Evolutionary conservation across 176 grass and related monocot species (phyloP), one percentile per base, ranked within the genome.

Genomic region (Saccharum spontaneum): DNA sequence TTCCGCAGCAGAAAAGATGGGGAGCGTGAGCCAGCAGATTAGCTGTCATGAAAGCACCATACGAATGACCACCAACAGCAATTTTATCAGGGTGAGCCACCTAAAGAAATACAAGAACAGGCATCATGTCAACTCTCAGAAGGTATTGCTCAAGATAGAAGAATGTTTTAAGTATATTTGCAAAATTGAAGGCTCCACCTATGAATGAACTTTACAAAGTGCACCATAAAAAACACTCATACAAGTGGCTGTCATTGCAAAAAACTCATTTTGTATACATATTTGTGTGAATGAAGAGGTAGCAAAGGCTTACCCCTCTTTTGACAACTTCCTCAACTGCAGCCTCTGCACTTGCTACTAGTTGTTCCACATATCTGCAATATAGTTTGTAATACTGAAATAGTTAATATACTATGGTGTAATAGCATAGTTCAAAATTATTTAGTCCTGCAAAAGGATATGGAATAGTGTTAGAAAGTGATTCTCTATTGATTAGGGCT

Each of bases 1-100:
- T 83, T 4, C 97, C 97, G 0, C 93, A 99, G 85, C 88, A 92
- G 69, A 99, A 99, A 82, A 99, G 89, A 87, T 96, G 97, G n/a
- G 97, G 82, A 89, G 97, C 97, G 54, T 99, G 97, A 83, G 97
- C 97, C 92, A 99, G 90, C 39, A 99, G 91, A 89, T 99, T 99
- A 68, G 97, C 97, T 4, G 97, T 94, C 97, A 99, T 99, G 90
- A 99, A 99, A 87, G 97, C 93, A 78, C 97, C 97, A 82, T 99
- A 99, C 33, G 97, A 99, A 91, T 99, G 97, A 79, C 97, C 97
- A 59, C 97, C 93, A 92, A 99, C 72, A 89, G 97, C 97, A 82
- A 99, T 91, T 89, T 96, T 94, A 94, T 87, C 86, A 77, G 91
- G 91, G 73, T 96, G 89, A 45, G 92, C 93, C 75, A 99, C 97